Base-by-base conservation (phyloP, 1,284 basidiomycete genomes). In the Austroboletus novae-zelandiae region DNA sequence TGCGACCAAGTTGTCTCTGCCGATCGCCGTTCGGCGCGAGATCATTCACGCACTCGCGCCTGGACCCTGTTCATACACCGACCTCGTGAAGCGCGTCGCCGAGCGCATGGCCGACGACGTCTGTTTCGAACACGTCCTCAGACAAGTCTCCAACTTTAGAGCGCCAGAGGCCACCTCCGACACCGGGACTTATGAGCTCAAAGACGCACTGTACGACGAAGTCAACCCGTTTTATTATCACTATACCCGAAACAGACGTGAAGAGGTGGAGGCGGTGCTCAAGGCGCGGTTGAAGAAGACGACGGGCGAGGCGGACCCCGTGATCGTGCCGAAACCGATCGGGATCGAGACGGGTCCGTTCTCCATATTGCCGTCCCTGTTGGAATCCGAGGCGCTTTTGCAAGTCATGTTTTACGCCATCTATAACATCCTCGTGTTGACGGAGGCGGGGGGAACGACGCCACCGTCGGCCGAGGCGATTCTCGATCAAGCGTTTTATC, bases 211-310 rank as follows among this genome's bases (percentile, higher is more conserved):
- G 27, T 94, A 84, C 65, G 86, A 86, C 55, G 89, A 98, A 57
- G 88, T 99, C 56, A 91, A 98, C 62, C 94, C 95, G 0, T 97
- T 94, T 74, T 98, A 96, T 76, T 92, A 89, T 66, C 94, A 98
- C 65, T 99, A 97, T 70, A 89, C 92, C 11, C 81, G 95, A 30
- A 99, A 99, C 70, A 90, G 94, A 65, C 83, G 94, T 40, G 93
- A 98, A 62, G 91, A 95, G 64, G 95, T 94, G n/a, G 93, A 96
- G 60, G 81, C 79, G 31, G 80, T 91, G 7, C 74, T 98, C 40
- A 76, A 83, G 45, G 80, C 78, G 47, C 77, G 91, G 43, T 64
- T 87, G 45, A 84, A 83, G 74, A 86, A 84, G 74, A 82, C 80
- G 65, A 78, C 74, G 0, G 81, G 81, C 9, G 71, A 78, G 23